Base-by-base conservation (phyloP, 1,139 yeast species). In the Oligophagozyma castellii region DNA sequence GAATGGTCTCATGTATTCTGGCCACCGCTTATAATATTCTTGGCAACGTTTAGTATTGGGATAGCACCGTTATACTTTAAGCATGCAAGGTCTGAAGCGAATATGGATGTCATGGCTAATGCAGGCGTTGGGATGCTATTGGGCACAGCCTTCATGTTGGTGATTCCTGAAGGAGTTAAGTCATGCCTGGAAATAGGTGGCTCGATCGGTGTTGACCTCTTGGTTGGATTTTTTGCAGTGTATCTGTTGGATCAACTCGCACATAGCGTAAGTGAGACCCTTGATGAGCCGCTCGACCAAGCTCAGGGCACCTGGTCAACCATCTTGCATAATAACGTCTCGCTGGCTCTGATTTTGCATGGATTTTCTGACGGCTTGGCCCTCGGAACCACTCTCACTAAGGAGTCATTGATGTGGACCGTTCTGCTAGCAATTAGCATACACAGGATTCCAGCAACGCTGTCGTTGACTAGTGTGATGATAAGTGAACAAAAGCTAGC, bases 301-400 rank as follows among this genome's bases (percentile, higher is more conserved):
- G 38, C 46, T 36, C 24, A 35, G 41, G 35, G 44, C 39, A 42
- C 37, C 5, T 19, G 28, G 7, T 18, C 22, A 6, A 38, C 39
- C 6, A 40, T 53, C 12, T 16, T 47, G 12, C 38, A 39, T 19
- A 53, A 50, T 14, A 59, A 76, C 3, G 58, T 68, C 8, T 70
- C 76, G 0, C 47, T 73, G 20, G 78, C 79, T 0, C 53, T 74
- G 12, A 46, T 72, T 1, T 56, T 73, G 3, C 83, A 74, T 46
- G 71, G 76, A 0, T 39, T 67, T 5, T 63, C 74, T 1, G 83
- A 74, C 43, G 83, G 83, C 3, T 54, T 73, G n/a, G 67, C 77
- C 0, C 52, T 74, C 25, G 78, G 79, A 0, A 63, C 74, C 0
- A 58, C 76, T 0, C 58, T 65, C 1, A 57, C 61, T 3, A 55